These are phyloP conservation scores for Boletus coccyginus DNA, from an alignment of 768 basidiomycete species.

Conservation along the genomic window DNA sequence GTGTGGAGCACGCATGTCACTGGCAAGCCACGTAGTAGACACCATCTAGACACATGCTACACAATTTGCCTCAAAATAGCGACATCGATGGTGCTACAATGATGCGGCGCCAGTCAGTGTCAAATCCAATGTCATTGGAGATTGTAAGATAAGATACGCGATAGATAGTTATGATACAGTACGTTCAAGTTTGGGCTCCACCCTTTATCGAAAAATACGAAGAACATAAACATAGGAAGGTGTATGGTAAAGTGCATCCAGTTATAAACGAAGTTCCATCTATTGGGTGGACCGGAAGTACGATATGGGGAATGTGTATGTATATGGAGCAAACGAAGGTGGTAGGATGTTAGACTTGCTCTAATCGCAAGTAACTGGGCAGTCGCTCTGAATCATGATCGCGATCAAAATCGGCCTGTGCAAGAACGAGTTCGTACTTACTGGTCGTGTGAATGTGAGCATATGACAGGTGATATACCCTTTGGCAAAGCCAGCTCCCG, in stretches of 20 bases:
- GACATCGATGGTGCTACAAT: background rate
- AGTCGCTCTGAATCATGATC: conserved; percentile 44
- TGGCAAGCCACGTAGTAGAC: too few relatives aligned
- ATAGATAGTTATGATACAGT: conserved; percentile 20
- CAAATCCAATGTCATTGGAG: conserved; percentile 14
- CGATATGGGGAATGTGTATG: conserved; percentile 7
- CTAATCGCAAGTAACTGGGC: conserved; percentile 49
- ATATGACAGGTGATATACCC: conserved; percentile 83
- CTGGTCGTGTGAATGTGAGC: conserved; percentile 69
- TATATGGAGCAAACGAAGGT: conserved; percentile 27
- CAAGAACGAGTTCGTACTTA: conserved; percentile 31
- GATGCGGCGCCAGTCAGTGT: background rate
- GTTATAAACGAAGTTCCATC: conserved; percentile 23
- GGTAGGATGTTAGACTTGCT: background rate
- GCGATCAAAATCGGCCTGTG: background rate
- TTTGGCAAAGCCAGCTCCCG: conserved; percentile 74
- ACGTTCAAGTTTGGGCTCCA: conserved; percentile 16
- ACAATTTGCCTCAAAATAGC: too few relatives aligned
- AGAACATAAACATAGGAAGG: conserved; percentile 11
- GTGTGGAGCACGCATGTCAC: too few relatives aligned
- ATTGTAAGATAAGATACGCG: conserved; percentile 17
- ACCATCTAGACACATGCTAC: too few relatives aligned
- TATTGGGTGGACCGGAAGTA: background rate
- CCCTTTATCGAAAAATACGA: conserved; percentile 8
- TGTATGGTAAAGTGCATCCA: conserved; percentile 21